Evolutionary conservation across 1,139 yeast genomes (phyloP).

Genomic region (Nakaseomyces bracarensis): DNA sequence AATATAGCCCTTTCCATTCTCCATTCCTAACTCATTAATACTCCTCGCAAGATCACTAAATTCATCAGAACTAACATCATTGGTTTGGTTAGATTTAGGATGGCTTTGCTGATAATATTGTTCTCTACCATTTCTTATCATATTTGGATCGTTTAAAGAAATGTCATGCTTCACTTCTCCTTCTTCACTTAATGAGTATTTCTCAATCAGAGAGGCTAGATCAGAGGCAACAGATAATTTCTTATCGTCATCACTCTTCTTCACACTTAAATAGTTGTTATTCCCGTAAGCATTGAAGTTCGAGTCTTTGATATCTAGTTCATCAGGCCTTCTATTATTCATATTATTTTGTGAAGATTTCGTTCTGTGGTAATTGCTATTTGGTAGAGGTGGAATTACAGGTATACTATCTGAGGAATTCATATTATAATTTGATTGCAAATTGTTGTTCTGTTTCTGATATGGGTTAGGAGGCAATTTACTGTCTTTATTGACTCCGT

Average conservation of each 20-base stretch:
- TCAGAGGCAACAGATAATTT: slow-evolving; percentile 8
- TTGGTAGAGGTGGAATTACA: slow-evolving; percentile 4
- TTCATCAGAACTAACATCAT: slow-evolving; percentile 9
- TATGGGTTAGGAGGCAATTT: neutral
- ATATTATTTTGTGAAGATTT: neutral
- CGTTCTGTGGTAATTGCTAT: neutral
- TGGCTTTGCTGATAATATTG: neutral
- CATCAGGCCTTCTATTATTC: neutral
- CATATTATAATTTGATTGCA: no score
- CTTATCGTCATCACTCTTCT: slow-evolving; percentile 1
- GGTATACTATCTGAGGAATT: neutral
- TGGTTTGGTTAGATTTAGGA: neutral
- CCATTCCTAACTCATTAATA: slow-evolving; percentile 18
- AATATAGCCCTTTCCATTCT: slow-evolving; percentile 4
- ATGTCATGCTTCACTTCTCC: neutral
- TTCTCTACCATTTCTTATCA: neutral
- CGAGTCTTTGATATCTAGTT: slow-evolving; percentile 5
- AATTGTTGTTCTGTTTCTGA: neutral
- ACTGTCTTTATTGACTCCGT: neutral
- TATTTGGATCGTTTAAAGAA: neutral
- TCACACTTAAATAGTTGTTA: slow-evolving; percentile 1
- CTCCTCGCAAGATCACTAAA: slow-evolving; percentile 16
- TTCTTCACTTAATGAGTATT: slow-evolving; percentile 7
- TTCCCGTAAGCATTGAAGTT: slow-evolving; percentile 3
- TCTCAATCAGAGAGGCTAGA: slow-evolving; percentile 7